Conservation (phyloP, 306 rosid genomes). For the Sechiopsis laciniata region DNA sequence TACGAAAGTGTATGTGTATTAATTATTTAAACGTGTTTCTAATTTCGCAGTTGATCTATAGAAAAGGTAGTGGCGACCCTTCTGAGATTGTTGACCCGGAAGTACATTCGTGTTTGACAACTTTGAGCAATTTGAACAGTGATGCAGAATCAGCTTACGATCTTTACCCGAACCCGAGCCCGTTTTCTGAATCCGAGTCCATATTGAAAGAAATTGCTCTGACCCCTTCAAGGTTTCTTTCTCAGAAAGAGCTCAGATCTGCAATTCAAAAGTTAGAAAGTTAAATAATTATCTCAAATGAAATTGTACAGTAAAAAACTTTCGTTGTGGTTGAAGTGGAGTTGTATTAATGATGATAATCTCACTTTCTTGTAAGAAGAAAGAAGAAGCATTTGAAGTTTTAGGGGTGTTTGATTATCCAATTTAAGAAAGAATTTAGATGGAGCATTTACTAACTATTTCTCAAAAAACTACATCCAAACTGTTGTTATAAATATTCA, state of each 20-base stretch:
- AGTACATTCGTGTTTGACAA: conserved; percentile 41
- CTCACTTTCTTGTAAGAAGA: no score
- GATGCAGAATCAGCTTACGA: conserved; percentile 66
- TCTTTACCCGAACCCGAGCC: conserved; percentile 45
- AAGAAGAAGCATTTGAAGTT: no score
- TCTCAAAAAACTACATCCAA: no score
- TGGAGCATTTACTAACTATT: no score
- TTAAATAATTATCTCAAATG: conserved; percentile 1
- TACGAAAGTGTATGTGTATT: background rate
- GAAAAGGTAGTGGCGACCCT: conserved; percentile 56
- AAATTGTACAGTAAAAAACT: no score
- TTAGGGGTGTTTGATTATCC: no score
- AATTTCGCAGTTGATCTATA: conserved; percentile 51
- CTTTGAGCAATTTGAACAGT: conserved; percentile 42
- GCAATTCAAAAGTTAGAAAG: conserved; percentile 48
- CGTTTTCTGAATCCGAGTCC: conserved; percentile 37
- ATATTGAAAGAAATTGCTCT: conserved; percentile 53
- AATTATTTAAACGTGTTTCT: background rate
- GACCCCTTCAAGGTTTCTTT: conserved; percentile 42
- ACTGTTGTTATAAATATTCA: no score
- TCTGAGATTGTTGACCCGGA: conserved; percentile 45
- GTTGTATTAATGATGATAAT: no score
- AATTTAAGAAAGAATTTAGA: no score
- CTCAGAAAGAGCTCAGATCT: conserved; percentile 44
- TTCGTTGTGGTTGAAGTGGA: no score